phyloP scores from a whole-genome alignment of 768 basidiomycete genomes.

The Boletus speciosus region DNA sequence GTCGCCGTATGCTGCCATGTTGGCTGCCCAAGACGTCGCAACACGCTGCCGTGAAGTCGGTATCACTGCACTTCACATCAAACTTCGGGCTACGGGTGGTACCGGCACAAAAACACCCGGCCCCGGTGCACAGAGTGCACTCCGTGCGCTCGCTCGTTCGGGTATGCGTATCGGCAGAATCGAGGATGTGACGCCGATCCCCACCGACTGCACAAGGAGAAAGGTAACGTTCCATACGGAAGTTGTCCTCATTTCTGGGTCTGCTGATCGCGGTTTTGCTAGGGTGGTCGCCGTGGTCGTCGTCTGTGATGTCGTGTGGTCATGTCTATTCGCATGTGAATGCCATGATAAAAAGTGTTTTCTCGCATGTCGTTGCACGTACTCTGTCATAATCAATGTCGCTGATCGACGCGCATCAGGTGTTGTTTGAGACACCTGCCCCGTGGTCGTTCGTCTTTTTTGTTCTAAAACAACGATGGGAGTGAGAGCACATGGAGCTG shows the following conservation, averaged over 20 bases:
- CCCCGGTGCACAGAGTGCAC: slow-evolving; percentile 96
- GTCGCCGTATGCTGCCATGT: slow-evolving; percentile 95
- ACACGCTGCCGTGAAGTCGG: slow-evolving; percentile 97
- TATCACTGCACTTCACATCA: slow-evolving; percentile 97
- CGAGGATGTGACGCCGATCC: slow-evolving; percentile 97
- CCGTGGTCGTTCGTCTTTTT: slow-evolving; percentile 61
- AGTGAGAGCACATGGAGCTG: not conserved
- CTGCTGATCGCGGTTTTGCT: slow-evolving; percentile 1
- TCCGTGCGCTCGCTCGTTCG: slow-evolving; percentile 96
- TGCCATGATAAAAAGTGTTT: slow-evolving; percentile 23
- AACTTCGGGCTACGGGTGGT: slow-evolving; percentile 96
- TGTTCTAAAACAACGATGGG: not conserved
- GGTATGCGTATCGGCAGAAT: slow-evolving; percentile 98
- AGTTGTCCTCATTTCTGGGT: not conserved
- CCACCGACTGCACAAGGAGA: slow-evolving; percentile 94
- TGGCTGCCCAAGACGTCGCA: slow-evolving; percentile 97
- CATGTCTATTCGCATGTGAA: slow-evolving; percentile 6
- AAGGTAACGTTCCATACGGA: slow-evolving; percentile 57
- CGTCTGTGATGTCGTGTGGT: slow-evolving; percentile 58
- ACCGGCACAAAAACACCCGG: slow-evolving; percentile 99
- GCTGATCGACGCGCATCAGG: slow-evolving; percentile 87
- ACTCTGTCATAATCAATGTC: slow-evolving; percentile 49
- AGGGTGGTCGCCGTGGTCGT: slow-evolving; percentile 99
- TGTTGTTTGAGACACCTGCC: slow-evolving; percentile 52
- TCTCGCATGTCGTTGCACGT: slow-evolving; percentile 33